These are phyloP conservation scores for Candida nanaspora DNA, from an alignment of 805 yeast species.

Conservation along the genomic window DNA sequence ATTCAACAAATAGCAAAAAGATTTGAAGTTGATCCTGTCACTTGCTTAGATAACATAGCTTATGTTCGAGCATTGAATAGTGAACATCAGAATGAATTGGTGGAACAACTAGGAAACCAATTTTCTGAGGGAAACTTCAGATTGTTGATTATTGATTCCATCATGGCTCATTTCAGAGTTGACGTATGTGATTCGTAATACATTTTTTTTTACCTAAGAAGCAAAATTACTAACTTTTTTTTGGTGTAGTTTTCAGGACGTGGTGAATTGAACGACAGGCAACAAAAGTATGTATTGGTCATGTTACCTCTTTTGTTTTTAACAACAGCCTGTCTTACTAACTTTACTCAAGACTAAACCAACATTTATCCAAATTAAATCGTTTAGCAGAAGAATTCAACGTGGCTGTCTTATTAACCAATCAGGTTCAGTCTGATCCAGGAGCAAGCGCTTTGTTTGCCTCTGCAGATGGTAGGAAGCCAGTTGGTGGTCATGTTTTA, in stretches of 20 bases:
- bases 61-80: slow-evolving; percentile 73
- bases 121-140: slow-evolving; percentile 62
- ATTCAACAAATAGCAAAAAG: slow-evolving; percentile 58
- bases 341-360: slow-evolving; percentile 29
- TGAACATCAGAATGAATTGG: slow-evolving; percentile 70
- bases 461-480: slow-evolving; percentile 77
- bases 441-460: slow-evolving; percentile 77
- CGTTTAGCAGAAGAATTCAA: slow-evolving; percentile 74
- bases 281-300: slow-evolving; percentile 45
- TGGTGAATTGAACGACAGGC: slow-evolving; percentile 72
- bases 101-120: slow-evolving; percentile 60
- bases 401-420: slow-evolving; percentile 66
- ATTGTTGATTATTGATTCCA: slow-evolving; percentile 59
- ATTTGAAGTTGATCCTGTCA: slow-evolving; percentile 62
- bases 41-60: slow-evolving; percentile 63
- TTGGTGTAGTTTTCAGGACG: slow-evolving; percentile 58
- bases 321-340: neutral
- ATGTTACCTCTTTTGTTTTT: neutral
- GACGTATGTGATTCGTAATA: slow-evolving; percentile 30
- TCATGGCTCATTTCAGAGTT: slow-evolving; percentile 73
- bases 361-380: slow-evolving; percentile 42
- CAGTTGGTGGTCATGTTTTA: slow-evolving; percentile 77
- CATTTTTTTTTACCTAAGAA: neutral
- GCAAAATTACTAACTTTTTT: neutral
- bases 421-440: slow-evolving; percentile 80